phyloP scores from a whole-genome alignment of 106 monocot genomes.

The Dendrobium nobile region DNA sequence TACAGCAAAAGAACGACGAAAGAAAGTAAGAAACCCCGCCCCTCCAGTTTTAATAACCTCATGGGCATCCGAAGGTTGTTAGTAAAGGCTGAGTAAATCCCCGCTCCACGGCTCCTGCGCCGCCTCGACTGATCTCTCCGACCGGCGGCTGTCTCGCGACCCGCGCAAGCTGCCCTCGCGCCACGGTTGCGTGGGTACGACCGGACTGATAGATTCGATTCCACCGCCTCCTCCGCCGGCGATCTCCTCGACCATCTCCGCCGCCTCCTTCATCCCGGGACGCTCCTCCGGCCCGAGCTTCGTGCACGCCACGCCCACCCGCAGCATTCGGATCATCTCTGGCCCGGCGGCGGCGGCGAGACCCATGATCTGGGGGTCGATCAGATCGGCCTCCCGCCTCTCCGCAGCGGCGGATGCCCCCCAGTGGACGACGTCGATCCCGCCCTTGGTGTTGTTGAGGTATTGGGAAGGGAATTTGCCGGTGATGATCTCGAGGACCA shows the following conservation, averaged over 20 bases:
- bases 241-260: conserved; percentile 19
- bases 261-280: conserved; percentile 32
- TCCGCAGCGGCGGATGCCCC: conserved; percentile 23
- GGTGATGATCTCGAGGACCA: conserved; percentile 50
- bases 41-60: background rate
- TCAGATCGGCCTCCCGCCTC: conserved; percentile 31
- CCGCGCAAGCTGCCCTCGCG: background rate
- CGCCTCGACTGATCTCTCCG: background rate
- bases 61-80: background rate
- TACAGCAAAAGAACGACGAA: no score
- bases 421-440: conserved; percentile 49
- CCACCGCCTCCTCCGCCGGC: background rate
- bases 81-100: background rate
- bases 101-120: background rate
- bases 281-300: conserved; percentile 25
- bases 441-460: conserved; percentile 33
- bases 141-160: background rate
- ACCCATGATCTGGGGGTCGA: conserved; percentile 28
- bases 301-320: conserved; percentile 18
- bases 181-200: background rate
- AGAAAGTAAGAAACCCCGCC: no score
- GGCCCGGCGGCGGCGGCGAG: background rate
- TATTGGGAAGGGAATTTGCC: conserved; percentile 28
- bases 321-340: conserved; percentile 30
- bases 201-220: no score